Percentiles rank a stretch among this genome's conserved stretches.
Conservation (phyloP, 192 early-diverging fungal species). For the Coemansia sp. region DNA sequence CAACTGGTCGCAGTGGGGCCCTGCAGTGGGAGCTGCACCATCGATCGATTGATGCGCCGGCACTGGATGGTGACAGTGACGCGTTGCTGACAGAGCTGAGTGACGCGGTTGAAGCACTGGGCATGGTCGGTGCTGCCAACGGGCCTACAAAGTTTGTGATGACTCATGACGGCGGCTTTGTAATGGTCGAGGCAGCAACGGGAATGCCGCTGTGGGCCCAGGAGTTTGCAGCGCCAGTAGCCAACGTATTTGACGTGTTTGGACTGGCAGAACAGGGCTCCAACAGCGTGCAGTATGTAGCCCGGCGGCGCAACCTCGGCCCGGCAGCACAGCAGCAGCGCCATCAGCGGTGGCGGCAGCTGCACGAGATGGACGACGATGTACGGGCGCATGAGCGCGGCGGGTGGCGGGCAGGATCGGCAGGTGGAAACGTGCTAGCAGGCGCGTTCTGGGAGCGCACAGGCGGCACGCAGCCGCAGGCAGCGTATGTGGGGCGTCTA, state of each 20-base stretch:
- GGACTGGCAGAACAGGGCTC: slow-evolving; percentile 12
- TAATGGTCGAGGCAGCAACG: slow-evolving; percentile 40
- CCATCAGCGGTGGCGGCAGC: slow-evolving; percentile 25
- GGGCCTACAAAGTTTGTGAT: slow-evolving; percentile 43
- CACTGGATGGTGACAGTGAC: slow-evolving; percentile 39
- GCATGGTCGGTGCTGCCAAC: slow-evolving; percentile 12
- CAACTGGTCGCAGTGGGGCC: neutral
- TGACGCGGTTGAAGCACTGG: slow-evolving; percentile 60
- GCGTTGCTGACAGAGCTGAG: slow-evolving; percentile 48
- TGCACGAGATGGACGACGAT: slow-evolving; percentile 26
- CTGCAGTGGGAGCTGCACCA: slow-evolving; percentile 51
- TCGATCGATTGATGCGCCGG: slow-evolving; percentile 26
- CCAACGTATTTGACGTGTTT: slow-evolving; percentile 60
- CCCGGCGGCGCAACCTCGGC: slow-evolving; percentile 32
- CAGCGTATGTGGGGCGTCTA: slow-evolving; percentile 64
- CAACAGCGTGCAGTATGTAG: slow-evolving; percentile 25
- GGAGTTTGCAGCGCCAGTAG: slow-evolving; percentile 55
- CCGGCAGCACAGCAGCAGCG: slow-evolving; percentile 29
- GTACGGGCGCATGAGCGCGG: slow-evolving; percentile 10
- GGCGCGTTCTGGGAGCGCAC: slow-evolving; percentile 46
- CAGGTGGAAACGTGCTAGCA: slow-evolving; percentile 41
- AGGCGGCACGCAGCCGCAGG: slow-evolving; percentile 19
- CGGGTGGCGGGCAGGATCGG: slow-evolving; percentile 41
- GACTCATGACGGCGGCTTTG: slow-evolving; percentile 46
- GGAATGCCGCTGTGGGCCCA: slow-evolving; percentile 57